Percentiles rank a stretch among this genome's conserved stretches.
Conservation (phyloP, 2,329 filamentous ascomycete species). For the Ascochyta clinopodiicola region DNA sequence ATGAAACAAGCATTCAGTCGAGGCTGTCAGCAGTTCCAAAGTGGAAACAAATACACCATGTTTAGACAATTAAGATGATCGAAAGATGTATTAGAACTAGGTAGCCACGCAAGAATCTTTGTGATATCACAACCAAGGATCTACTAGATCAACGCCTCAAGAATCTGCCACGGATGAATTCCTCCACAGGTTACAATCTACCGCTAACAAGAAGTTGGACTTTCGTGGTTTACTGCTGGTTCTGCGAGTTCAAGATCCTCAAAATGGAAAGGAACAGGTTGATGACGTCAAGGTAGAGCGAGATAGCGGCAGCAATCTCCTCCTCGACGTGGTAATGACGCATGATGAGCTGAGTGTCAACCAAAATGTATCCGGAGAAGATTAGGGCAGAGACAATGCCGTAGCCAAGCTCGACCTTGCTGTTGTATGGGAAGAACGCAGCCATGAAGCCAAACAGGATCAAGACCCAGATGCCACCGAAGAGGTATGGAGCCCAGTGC, state of each 20-base stretch:
- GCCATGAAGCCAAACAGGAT: conserved; percentile 93
- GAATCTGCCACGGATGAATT: no score
- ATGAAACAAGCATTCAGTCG: not conserved
- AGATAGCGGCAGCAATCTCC: conserved; percentile 94
- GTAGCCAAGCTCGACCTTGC: conserved; percentile 83
- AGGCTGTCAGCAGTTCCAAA: not conserved
- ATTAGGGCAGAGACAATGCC: conserved; percentile 81
- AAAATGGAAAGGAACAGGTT: conserved; percentile 97
- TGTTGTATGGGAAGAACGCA: conserved; percentile 84
- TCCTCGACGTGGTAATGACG: conserved; percentile 97
- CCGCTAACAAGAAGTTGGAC: not conserved
- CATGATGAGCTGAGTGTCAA: conserved; percentile 95
- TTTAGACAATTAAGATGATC: not conserved
- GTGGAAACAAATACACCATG: not conserved
- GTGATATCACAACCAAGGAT: no score
- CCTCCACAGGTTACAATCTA: not conserved
- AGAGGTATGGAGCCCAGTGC: conserved; percentile 93
- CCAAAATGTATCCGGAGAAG: conserved; percentile 93
- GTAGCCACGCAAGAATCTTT: not conserved
- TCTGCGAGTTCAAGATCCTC: conserved; percentile 94
- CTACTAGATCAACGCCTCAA: no score
- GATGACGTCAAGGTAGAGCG: conserved; percentile 93
- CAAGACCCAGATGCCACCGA: conserved; percentile 86
- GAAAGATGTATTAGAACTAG: not conserved
- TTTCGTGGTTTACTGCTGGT: conserved; percentile 72